phyloP scores from a whole-genome alignment of 345 rosid genomes.

The Syzygium grande region DNA sequence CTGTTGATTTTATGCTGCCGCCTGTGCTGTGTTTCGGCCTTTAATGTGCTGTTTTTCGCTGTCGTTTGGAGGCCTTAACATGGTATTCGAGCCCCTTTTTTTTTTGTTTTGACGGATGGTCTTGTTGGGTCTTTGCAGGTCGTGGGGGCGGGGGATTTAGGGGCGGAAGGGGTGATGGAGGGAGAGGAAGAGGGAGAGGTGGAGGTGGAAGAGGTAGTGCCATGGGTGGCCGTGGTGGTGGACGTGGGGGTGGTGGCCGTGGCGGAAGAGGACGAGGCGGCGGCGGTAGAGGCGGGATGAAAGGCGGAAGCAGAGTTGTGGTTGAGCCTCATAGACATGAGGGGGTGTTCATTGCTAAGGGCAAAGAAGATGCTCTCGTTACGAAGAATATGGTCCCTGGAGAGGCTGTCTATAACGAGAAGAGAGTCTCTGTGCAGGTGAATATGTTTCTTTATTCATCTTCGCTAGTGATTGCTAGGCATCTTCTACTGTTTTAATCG shows the following conservation, averaged over 20 bases:
- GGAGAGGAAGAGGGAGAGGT: slow-evolving; percentile 33
- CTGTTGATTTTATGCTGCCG: background rate
- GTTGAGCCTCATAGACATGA: slow-evolving; percentile 88
- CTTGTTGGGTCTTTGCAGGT: slow-evolving; percentile 8
- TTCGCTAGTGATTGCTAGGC: background rate
- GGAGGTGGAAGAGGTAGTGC: slow-evolving; percentile 39
- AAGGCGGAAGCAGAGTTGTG: slow-evolving; percentile 75
- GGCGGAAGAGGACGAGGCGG: slow-evolving; percentile 40
- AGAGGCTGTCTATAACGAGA: slow-evolving; percentile 93
- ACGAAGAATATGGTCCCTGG: slow-evolving; percentile 91
- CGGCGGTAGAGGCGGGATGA: slow-evolving; percentile 72
- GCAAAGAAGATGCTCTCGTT: slow-evolving; percentile 88
- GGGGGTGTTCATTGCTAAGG: slow-evolving; percentile 85
- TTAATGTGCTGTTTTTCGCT: background rate
- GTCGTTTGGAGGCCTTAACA: background rate
- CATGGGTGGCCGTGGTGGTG: slow-evolving; percentile 20
- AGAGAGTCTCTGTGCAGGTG: slow-evolving; percentile 86
- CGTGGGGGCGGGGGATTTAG: slow-evolving; percentile 47
- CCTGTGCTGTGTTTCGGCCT: background rate
- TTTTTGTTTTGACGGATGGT: background rate
- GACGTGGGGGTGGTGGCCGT: slow-evolving; percentile 31
- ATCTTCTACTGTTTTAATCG: background rate
- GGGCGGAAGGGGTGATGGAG: slow-evolving; percentile 41
- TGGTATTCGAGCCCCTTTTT: background rate
- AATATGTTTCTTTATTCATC: background rate